A percentile compares a stretch with the other conserved stretches of the same genome.
Evolutionary conservation across 192 early-diverging fungal species (phyloP).

Genomic region (Mortierella claussenii): DNA sequence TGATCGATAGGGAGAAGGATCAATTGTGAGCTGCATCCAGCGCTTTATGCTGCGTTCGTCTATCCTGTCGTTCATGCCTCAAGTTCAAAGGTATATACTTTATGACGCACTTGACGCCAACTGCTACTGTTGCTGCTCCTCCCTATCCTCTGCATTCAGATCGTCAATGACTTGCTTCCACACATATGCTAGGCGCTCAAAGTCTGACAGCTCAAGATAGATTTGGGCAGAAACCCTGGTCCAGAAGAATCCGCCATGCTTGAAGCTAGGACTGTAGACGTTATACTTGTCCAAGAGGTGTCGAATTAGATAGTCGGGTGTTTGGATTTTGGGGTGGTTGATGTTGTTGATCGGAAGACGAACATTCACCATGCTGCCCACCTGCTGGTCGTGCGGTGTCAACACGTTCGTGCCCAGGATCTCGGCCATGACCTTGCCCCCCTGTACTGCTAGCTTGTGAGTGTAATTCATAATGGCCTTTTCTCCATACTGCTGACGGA

Average conservation of each 20-base stretch:
- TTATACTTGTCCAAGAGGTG: conserved; percentile 57
- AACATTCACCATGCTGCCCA: conserved; percentile 69
- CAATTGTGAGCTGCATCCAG: no score
- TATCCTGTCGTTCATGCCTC: no score
- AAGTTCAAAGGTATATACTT: no score
- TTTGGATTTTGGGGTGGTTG: conserved; percentile 29
- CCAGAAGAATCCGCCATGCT: conserved; percentile 63
- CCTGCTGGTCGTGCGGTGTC: conserved; percentile 58
- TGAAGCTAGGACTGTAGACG: conserved; percentile 51
- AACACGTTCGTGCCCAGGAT: conserved; percentile 69
- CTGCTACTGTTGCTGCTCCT: no score
- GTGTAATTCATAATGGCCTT: conserved; percentile 62
- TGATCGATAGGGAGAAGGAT: no score
- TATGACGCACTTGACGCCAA: no score
- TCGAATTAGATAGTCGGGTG: conserved; percentile 27
- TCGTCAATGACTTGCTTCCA: conserved; percentile 56
- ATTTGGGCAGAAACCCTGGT: conserved; percentile 67
- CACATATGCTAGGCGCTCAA: conserved; percentile 54
- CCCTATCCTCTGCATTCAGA: conserved; percentile 25
- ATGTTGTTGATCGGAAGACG: conserved; percentile 57
- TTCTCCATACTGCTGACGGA: conserved; percentile 64
- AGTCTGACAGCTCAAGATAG: conserved; percentile 61
- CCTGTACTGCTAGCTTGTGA: conserved; percentile 63
- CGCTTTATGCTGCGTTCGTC: no score
- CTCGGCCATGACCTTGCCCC: conserved; percentile 63